Percentiles rank a stretch among this genome's conserved stretches.
Conservation (phyloP, 1,139 yeast genomes). For the Hyphopichia wangnamkhiaoensis region DNA sequence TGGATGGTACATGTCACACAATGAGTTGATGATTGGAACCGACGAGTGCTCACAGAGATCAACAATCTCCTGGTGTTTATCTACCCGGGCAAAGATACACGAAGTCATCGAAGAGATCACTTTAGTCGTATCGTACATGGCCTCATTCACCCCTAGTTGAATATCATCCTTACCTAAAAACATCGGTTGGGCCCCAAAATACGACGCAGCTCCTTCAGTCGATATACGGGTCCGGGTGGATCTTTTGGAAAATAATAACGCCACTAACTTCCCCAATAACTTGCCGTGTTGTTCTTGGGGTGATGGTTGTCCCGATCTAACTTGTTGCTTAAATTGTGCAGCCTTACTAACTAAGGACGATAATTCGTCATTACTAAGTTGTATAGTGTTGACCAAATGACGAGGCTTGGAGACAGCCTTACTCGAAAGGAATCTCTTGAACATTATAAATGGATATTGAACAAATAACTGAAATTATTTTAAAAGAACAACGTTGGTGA, state of each 20-base stretch:
- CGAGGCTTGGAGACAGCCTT: constrained; percentile 39
- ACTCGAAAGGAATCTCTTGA: constrained; percentile 3
- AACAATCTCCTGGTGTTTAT: constrained; percentile 70
- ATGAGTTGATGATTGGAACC: constrained; percentile 83
- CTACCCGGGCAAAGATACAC: constrained; percentile 84
- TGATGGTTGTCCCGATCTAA: constrained; percentile 49
- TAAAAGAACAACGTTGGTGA: not conserved
- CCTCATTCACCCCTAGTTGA: constrained; percentile 85
- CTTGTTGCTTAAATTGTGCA: constrained; percentile 54
- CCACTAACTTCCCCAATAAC: constrained; percentile 69
- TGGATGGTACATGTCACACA: constrained; percentile 85
- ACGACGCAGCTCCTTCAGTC: constrained; percentile 82
- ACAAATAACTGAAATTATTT: not conserved
- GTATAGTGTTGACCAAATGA: constrained; percentile 79
- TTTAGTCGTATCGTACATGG: constrained; percentile 76
- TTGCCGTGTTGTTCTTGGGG: constrained; percentile 46
- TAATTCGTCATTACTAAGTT: constrained; percentile 70
- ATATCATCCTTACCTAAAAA: constrained; percentile 88
- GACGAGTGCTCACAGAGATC: constrained; percentile 65
- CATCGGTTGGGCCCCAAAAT: constrained; percentile 88
- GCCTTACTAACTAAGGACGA: constrained; percentile 69
- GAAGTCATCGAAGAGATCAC: constrained; percentile 89
- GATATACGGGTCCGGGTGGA: constrained; percentile 88
- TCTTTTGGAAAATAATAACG: constrained; percentile 77
- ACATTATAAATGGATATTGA: constrained; percentile 1